Evolutionary conservation across 306 rosid genomes (phyloP).

Genomic region (Neltuma alba): DNA sequence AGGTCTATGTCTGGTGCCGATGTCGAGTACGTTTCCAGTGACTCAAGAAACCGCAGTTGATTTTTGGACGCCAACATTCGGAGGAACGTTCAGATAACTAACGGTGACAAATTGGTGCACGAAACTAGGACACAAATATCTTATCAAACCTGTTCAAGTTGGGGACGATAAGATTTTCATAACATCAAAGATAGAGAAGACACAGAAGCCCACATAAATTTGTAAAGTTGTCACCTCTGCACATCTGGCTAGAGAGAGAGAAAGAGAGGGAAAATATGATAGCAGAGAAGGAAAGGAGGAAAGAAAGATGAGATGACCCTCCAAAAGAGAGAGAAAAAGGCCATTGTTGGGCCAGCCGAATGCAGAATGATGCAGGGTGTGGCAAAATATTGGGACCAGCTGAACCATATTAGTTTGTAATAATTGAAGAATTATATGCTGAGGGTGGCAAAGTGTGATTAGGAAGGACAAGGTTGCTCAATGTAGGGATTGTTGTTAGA

Average conservation of each 20-base stretch:
- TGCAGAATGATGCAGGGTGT: slow-evolving; percentile 71
- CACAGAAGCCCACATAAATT: slow-evolving; percentile 52
- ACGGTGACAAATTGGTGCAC: slow-evolving; percentile 31
- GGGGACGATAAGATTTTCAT: slow-evolving; percentile 58
- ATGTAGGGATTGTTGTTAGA: slow-evolving; percentile 40
- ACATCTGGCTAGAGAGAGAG: slow-evolving; percentile 18
- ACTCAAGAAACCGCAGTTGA: slow-evolving; percentile 89
- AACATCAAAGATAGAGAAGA: slow-evolving; percentile 31
- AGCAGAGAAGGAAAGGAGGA: too few relatives aligned
- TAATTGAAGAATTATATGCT: slow-evolving; percentile 69
- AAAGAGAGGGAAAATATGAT: slow-evolving; percentile 27
- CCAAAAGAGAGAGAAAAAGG: slow-evolving; percentile 43
- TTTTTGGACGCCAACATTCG: slow-evolving; percentile 96
- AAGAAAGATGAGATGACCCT: slow-evolving; percentile 59
- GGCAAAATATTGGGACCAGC: slow-evolving; percentile 63
- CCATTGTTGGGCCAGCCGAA: slow-evolving; percentile 60
- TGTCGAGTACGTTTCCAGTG: slow-evolving; percentile 88
- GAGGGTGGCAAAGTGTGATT: slow-evolving; percentile 39
- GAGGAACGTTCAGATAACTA: slow-evolving; percentile 82
- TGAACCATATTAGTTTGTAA: slow-evolving; percentile 54
- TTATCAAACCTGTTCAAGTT: slow-evolving; percentile 74
- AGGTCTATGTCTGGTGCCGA: slow-evolving; percentile 95
- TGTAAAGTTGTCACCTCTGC: slow-evolving; percentile 45
- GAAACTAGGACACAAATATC: slow-evolving; percentile 36
- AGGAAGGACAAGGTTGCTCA: slow-evolving; percentile 62